Evolutionary conservation across 331 rosid genomes (phyloP), one percentile per base, ranked within the genome.

Genomic region (Cucumis variabilis): DNA sequence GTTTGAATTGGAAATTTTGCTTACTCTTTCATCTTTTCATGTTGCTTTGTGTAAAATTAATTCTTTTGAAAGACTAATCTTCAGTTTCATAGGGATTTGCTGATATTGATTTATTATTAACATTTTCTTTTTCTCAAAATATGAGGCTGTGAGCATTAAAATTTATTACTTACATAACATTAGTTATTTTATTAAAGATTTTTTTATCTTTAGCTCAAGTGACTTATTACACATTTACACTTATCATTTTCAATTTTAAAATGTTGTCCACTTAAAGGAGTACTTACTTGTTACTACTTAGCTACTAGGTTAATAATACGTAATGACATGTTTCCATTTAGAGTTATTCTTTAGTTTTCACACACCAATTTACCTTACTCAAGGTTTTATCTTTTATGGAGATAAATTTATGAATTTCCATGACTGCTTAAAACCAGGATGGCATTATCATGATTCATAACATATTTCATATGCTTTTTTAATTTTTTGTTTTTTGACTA

Each of bases 351-450:
- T 82, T 30, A 60, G 13, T 82, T 20, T 20, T 66, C 44, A 60
- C 46, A 1, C 23, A 21, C 3, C 7, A 30, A 62, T 82, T 58
- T 33, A 62, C 72, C 46, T 28, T 2, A 21, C 30, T 58, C 55
- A 11, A 62, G 68, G 71, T 50, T 33, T 21, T 82, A 82, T 62
- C 85, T 60, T 82, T 11, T 33, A 19, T 30, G 11, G 53, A 30
- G 85, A 82, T 55, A 13, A 27, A 82, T 69, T 60, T 33, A 58
- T 53, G 9, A 55, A 30, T 33, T 28, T 48, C 69, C 8, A 17
- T 55, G 70, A 58, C 69, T 81, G 65, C 65, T 81, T 51, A 58
- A 55, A 81, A 81, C 51, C 70, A 58, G 58, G 85, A 55, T 58
- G 23, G 28, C 70, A 81, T 81, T 58, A 55, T 58, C 50, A 44